Conservation (phyloP, 2,329 filamentous ascomycete genomes). For the Penicillium italicum region DNA sequence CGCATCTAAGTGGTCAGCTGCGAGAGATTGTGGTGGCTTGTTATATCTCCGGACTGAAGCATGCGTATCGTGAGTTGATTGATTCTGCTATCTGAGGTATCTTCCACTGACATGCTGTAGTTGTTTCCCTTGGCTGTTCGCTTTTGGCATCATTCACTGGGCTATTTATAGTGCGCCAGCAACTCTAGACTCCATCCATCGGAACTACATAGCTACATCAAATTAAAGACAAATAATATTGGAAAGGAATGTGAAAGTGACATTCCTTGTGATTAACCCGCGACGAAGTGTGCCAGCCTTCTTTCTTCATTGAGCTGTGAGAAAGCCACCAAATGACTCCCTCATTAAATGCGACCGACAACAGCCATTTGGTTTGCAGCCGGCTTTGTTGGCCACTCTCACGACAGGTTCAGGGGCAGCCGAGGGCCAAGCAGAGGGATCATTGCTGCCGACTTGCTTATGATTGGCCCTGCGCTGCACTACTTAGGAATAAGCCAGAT, state of each 20-base stretch:
- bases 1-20: slow-evolving; percentile 23
- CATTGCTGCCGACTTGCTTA: no score
- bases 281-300: background rate
- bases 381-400: no score
- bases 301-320: no score
- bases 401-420: no score
- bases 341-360: no score
- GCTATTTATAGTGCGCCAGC: slow-evolving; percentile 18
- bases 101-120: background rate
- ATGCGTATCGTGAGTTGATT: slow-evolving; percentile 27
- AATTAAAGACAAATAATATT: background rate
- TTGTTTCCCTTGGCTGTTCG: slow-evolving; percentile 19
- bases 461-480: no score
- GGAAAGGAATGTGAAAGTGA: background rate
- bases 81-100: background rate
- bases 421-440: no score
- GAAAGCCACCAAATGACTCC: no score
- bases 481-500: no score
- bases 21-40: slow-evolving; percentile 28
- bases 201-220: background rate
- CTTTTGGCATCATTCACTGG: slow-evolving; percentile 19
- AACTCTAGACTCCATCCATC: slow-evolving; percentile 5
- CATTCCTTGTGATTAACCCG: background rate
- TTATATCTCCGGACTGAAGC: slow-evolving; percentile 27
- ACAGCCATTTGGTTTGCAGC: no score